Evolutionary conservation across 2,329 filamentous ascomycete genomes (phyloP).

Genomic region (Aspergillus sp.): DNA sequence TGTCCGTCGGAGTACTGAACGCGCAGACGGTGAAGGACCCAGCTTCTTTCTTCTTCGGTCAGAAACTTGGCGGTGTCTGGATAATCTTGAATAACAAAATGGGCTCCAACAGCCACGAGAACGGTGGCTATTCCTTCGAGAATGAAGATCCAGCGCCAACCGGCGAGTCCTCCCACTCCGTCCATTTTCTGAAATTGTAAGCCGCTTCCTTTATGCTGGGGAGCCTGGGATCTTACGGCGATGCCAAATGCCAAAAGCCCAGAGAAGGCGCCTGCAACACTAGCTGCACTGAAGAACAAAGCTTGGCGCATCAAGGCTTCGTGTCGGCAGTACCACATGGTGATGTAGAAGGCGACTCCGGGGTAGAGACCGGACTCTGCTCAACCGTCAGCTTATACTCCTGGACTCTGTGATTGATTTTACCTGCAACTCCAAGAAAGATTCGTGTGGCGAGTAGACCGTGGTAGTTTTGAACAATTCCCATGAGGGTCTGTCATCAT

Average conservation of each 20-base stretch:
- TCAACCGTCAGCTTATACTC: neutral
- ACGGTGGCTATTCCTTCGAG: constrained; percentile 50
- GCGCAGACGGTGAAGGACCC: constrained; percentile 38
- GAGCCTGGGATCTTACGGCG: constrained; percentile 28
- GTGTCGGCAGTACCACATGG: constrained; percentile 46
- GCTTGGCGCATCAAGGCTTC: constrained; percentile 45
- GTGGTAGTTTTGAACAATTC: constrained; percentile 45
- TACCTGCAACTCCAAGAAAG: constrained; percentile 41
- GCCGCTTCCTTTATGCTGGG: constrained; percentile 7
- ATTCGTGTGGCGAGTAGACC: constrained; percentile 49
- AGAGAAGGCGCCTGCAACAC: constrained; percentile 51
- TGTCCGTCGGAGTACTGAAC: constrained; percentile 25
- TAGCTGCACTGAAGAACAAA: constrained; percentile 49
- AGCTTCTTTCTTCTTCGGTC: constrained; percentile 38
- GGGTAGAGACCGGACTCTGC: constrained; percentile 44
- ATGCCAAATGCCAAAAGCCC: constrained; percentile 55
- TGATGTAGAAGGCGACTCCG: constrained; percentile 46
- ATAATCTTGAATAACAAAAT: constrained; percentile 46
- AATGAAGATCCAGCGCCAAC: constrained; percentile 54
- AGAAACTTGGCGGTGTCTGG: constrained; percentile 46
- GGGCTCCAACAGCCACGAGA: constrained; percentile 41
- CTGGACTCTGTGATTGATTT: neutral
- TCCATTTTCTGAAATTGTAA: constrained; percentile 44
- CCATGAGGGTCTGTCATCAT: constrained; percentile 45
- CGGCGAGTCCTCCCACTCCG: constrained; percentile 46